These are phyloP conservation scores for Suillus tomentosus DNA, from an alignment of 768 basidiomycete species.

Conservation along the genomic window DNA sequence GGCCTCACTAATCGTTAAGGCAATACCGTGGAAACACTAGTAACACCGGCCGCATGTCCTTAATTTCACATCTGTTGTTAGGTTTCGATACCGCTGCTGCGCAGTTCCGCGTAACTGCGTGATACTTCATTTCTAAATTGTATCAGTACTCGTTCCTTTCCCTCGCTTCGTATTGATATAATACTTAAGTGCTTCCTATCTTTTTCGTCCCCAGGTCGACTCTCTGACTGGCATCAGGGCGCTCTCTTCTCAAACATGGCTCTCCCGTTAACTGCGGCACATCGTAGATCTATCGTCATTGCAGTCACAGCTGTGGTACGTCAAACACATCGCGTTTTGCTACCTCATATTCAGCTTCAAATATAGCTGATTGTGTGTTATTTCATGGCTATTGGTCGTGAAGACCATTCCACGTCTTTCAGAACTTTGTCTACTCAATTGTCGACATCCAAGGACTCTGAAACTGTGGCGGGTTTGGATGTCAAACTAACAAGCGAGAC, in stretches of 20 bases:
- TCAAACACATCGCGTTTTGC: not conserved
- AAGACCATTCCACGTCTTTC: constrained; percentile 9
- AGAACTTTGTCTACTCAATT: constrained; percentile 10
- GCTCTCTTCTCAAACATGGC: constrained; percentile 18
- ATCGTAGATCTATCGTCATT: constrained; percentile 32
- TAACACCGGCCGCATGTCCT: not conserved
- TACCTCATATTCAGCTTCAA: not conserved
- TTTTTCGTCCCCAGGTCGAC: not conserved
- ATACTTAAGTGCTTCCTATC: constrained; percentile 1
- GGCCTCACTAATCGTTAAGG: not conserved
- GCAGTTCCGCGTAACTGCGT: constrained; percentile 4
- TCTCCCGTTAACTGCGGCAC: constrained; percentile 29
- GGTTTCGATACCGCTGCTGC: constrained; percentile 4
- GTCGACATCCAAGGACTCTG: constrained; percentile 6
- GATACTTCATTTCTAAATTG: not conserved
- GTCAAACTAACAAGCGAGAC: not conserved
- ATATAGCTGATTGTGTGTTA: constrained; percentile 26
- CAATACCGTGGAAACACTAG: not conserved
- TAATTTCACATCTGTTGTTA: not conserved
- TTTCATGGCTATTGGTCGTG: constrained; percentile 19
- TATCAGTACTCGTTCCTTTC: not conserved
- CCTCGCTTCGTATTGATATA: not conserved
- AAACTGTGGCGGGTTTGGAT: not conserved
- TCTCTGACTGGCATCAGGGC: not conserved
- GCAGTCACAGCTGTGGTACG: constrained; percentile 30